Evolutionary conservation across 2,329 filamentous ascomycete genomes (phyloP).

Genomic region (Beauveria australis): DNA sequence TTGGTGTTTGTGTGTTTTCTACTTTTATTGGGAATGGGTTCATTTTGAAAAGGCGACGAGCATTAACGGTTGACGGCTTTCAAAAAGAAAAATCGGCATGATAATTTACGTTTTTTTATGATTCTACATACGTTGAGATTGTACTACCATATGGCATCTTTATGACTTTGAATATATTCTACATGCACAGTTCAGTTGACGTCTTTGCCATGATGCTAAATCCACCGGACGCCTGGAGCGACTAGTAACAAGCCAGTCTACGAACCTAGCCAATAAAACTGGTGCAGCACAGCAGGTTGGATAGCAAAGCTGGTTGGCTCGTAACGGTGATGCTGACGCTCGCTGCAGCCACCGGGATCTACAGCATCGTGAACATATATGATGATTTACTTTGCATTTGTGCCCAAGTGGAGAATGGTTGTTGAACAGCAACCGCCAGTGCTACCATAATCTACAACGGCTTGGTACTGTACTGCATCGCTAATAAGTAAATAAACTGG

Average conservation of each 20-base stretch:
- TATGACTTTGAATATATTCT: background rate
- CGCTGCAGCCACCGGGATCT: background rate
- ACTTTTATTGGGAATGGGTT: background rate
- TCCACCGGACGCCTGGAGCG: too few species aligned
- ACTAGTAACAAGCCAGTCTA: too few species aligned
- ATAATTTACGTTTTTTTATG: background rate
- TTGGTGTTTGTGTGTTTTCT: background rate
- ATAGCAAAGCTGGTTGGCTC: too few species aligned
- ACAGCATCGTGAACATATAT: background rate
- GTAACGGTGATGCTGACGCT: background rate
- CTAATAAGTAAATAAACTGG: too few species aligned
- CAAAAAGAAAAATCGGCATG: background rate
- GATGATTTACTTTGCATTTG: background rate
- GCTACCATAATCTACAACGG: background rate
- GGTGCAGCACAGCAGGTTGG: too few species aligned
- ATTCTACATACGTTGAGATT: background rate
- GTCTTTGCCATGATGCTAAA: background rate
- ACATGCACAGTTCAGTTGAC: background rate
- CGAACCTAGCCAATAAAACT: too few species aligned
- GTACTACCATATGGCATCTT: background rate
- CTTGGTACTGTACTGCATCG: background rate
- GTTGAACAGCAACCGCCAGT: background rate
- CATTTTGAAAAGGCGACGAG: background rate
- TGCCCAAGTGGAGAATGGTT: background rate
- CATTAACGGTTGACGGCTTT: background rate